Evolutionary conservation across 2,329 filamentous ascomycete species (phyloP), one percentile per base, ranked within the genome.

Genomic region (Rutstroemia sp.): DNA sequence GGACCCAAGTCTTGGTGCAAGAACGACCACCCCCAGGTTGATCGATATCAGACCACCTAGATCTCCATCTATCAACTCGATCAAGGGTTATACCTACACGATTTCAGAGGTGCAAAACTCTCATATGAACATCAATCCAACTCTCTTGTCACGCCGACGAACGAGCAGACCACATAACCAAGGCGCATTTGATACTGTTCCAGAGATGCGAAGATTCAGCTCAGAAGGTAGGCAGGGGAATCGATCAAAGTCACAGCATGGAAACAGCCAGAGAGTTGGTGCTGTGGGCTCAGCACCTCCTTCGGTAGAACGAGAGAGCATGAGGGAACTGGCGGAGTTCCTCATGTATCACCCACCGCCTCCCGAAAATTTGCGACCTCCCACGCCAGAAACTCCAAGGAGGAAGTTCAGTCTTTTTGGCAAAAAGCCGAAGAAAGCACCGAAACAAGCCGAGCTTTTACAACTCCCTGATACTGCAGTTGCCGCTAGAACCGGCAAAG

Each of bases 391-490:
- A 39, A 58, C 67, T 27, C 67, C 71, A 36, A 63, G 65, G 39
- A 70, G 69, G 21, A 72, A 54, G 21, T 47, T 56, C 30, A 25
- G 48, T 27, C 48, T 74, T 14, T 69, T 78, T 44, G 63, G 67
- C 34, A 71, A 65, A 36, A 67, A 69, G 17, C 58, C 55, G 46
- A 63, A 46, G 39, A 61, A 54, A 46, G 74, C 70, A 60, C 74
- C 64, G 44, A 60, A 59, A 27, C 5, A 62, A 58, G 67, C 66
- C 1, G 62, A 67, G 25, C 58, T 68, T 21, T 66, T 77, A 58
- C 68, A 65, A 52, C 72, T 83, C 3, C 80, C 80, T 8, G 80
- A 84, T 64, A 77, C 76, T 23, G 79, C 80, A 12, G 72, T 84
- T 14, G 76, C 78, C 4, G 77, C 78, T 7, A 77, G 70, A 38